Base-by-base conservation (phyloP, 2,329 filamentous ascomycete genomes). In the Claviceps monticola region DNA sequence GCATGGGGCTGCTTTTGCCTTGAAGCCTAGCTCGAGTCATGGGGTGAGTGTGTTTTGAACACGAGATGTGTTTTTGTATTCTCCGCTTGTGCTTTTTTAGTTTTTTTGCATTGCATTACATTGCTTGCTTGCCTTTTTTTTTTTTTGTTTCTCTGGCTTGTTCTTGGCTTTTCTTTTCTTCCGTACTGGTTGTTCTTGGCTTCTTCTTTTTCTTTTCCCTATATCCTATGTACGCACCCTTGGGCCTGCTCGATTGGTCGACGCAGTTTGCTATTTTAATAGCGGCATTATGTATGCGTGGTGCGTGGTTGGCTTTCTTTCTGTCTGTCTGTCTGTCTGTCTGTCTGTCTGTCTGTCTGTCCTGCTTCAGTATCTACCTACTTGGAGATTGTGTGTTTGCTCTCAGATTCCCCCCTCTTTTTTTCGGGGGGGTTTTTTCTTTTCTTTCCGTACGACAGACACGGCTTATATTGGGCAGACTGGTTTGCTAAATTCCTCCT, bases 1-100 rank as follows among this genome's bases (percentile, higher is more conserved):
- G n/a, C 39, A 39, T 6, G 53, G 49, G 3, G 57, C 48, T 2
- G 57, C 48, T 17, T 56, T 56, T 49, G 21, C 49, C n/a, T 7
- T 51, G 11, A 48, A 46, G 23, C 23, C 38, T 5, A 36, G 29
- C n/a, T 21, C 46, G 4, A 38, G 19, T 19, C 46, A 41, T 13
- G 51, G 47, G 2, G 51, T 51, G 6, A n/a, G 38, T 19, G 41
- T 49, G 26, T 47, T 23, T 17, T 54, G 36, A 51, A 41, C 42
- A 4, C 5, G n/a, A 13, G 29, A 17, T 49, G 4, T 7, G 14
- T 8, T 36, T 34, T 43, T 38, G 1, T 51, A 44, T 46, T 9
- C 13, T 19, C 11, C 11, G 23, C 23, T 36, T 45, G 8, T 4
- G n/a, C n/a, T 37, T 14, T 17, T 34, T 43, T 19, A 4, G 51